Evolutionary conservation across 495 filamentous ascomycete genomes (phyloP), one percentile per base, ranked within the genome.

Genomic region (Xylaria nigripes): DNA sequence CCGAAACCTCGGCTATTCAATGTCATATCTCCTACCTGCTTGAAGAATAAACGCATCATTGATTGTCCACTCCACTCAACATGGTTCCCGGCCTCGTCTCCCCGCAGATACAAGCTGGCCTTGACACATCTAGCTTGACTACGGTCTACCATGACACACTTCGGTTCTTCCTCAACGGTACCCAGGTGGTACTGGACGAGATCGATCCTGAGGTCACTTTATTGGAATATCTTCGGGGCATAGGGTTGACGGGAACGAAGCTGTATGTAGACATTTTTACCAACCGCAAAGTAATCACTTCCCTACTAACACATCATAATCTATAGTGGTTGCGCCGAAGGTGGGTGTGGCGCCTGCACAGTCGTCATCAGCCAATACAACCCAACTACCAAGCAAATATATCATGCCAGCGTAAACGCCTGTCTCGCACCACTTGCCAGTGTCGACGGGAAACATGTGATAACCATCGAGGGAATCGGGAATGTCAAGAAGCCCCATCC

Each of bases 381-480:
- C 68, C 88, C 88, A 15, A 96, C 92, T 7, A 94, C 89, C 42
- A 86, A 84, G 64, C 79, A 85, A 61, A 84, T 96, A 53, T 95
- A 96, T 62, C 90, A 97, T 69, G 89, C 90, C 48, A 88, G 84
- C 19, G 86, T 96, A 49, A 97, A 97, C 65, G 93, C 93, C 40
- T 98, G 93, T 66, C 78, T 98, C 29, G 92, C 92, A 13, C 93
- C 93, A 0, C 75, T 98, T 48, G 84, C 90, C 27, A 92, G 89
- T 56, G 80, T 98, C 13, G 93, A 96, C 70, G 93, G 93, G 22
- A 98, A 98, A 69, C 93, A 98, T 78, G 91, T 98, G 57, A 91
- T 98, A 61, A 98, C 93, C 7, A 83, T 98, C 12, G 93, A 98
- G 69, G 93, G 93, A n/a, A 95, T 98, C 68, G 93, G 93, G 9